phyloP scores from a whole-genome alignment of 352 stramenopile species.

The Pythium scleroteichum region DNA sequence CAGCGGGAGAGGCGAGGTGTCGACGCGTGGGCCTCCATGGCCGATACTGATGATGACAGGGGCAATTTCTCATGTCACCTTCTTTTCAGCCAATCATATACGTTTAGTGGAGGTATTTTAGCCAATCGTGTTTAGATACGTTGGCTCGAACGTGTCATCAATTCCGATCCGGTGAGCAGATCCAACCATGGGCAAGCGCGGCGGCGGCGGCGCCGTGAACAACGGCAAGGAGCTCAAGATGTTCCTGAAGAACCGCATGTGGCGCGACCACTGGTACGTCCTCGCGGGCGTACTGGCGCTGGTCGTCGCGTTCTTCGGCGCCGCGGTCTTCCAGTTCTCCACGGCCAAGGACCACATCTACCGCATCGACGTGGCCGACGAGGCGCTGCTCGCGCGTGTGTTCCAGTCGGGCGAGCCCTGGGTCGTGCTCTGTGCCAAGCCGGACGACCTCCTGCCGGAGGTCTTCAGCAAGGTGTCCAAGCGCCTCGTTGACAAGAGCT shows the following conservation, averaged over 20 bases:
- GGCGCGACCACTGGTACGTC: constrained; percentile 73
- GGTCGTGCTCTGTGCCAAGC: constrained; percentile 72
- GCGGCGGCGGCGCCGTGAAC: constrained; percentile 39
- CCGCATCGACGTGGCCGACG: constrained; percentile 60
- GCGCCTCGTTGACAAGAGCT: constrained; percentile 55
- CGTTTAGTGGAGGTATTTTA: background rate
- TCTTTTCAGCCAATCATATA: constrained; percentile 24
- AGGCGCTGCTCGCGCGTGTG: constrained; percentile 56
- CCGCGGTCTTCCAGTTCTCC: constrained; percentile 67
- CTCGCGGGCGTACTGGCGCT: constrained; percentile 48
- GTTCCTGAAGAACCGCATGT: constrained; percentile 84
- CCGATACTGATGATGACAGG: background rate
- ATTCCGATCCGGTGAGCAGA: too few species aligned
- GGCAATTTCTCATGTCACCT: background rate
- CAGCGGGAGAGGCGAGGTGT: background rate
- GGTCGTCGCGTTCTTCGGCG: constrained; percentile 61
- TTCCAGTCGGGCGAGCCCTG: constrained; percentile 82
- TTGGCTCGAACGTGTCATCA: too few species aligned
- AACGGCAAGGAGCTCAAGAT: constrained; percentile 79
- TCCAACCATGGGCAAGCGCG: constrained; percentile 36
- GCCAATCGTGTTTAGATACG: too few species aligned
- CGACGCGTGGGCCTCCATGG: background rate
- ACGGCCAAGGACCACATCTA: constrained; percentile 62
- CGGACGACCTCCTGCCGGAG: constrained; percentile 69
- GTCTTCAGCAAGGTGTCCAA: constrained; percentile 67